phyloP scores from a whole-genome alignment of 2,329 filamentous ascomycete species.

The Fusarium haematococcum region DNA sequence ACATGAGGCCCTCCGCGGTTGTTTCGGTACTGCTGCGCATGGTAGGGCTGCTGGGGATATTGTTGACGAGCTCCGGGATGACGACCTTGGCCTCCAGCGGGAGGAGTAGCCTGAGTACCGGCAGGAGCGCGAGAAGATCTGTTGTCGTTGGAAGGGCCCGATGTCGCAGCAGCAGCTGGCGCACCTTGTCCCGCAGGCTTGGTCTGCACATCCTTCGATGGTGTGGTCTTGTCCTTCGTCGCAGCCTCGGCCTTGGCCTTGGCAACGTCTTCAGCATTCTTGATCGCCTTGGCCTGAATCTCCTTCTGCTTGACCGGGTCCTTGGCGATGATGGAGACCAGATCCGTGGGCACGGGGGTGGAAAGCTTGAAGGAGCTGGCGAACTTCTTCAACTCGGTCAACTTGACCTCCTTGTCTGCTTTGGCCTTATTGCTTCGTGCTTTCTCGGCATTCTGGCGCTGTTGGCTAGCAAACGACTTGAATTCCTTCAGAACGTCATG shows the following conservation, averaged over 20 bases:
- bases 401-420: slow-evolving; percentile 88
- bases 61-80: slow-evolving; percentile 62
- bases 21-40: slow-evolving; percentile 61
- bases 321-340: slow-evolving; percentile 96
- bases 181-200: slow-evolving; percentile 48
- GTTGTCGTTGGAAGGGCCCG: slow-evolving; percentile 40
- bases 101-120: slow-evolving; percentile 47
- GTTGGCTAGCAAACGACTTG: slow-evolving; percentile 71
- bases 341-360: slow-evolving; percentile 89
- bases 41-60: slow-evolving; percentile 60
- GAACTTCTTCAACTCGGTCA: slow-evolving; percentile 96
- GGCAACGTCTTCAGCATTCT: slow-evolving; percentile 74
- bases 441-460: slow-evolving; percentile 68
- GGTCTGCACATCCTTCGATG: slow-evolving; percentile 60
- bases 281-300: slow-evolving; percentile 89
- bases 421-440: slow-evolving; percentile 68
- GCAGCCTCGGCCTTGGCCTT: slow-evolving; percentile 65
- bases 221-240: slow-evolving; percentile 56
- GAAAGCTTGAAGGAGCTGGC: slow-evolving; percentile 93
- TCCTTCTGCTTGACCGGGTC: slow-evolving; percentile 94
- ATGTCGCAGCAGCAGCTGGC: slow-evolving; percentile 28
- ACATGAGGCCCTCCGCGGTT: slow-evolving; percentile 59
- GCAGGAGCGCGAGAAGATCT: slow-evolving; percentile 50
- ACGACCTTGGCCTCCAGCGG: slow-evolving; percentile 52
- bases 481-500: slow-evolving; percentile 72